These are phyloP conservation scores for Apiospora hydei DNA, from an alignment of 2,329 filamentous ascomycete species.

Conservation along the genomic window DNA sequence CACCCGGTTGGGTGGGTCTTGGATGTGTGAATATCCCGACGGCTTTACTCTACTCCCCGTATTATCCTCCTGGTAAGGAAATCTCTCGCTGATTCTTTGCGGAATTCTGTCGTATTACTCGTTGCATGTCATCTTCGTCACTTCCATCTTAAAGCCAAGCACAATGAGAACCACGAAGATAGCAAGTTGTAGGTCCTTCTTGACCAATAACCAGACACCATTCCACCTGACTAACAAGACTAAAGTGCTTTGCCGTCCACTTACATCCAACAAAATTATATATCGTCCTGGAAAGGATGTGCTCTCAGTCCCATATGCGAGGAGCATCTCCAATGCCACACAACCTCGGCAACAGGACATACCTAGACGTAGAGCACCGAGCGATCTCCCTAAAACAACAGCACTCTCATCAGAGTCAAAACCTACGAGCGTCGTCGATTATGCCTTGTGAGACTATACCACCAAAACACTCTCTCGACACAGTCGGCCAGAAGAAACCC, in stretches of 20 bases:
- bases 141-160: too few species aligned
- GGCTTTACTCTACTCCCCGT: not conserved
- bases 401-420: slow-evolving; percentile 26
- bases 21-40: slow-evolving; percentile 30
- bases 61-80: not conserved
- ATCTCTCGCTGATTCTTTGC: not conserved
- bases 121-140: not conserved
- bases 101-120: not conserved
- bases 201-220: too few species aligned
- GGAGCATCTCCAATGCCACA: not conserved
- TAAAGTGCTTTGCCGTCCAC: not conserved
- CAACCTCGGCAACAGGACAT: not conserved
- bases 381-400: not conserved
- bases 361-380: not conserved
- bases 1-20: slow-evolving; percentile 20
- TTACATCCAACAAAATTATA: not conserved
- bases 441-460: slow-evolving; percentile 35
- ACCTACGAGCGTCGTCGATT: slow-evolving; percentile 30
- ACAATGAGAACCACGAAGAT: not conserved
- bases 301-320: not conserved
- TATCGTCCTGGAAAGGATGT: not conserved
- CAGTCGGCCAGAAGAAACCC: too few species aligned
- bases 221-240: not conserved
- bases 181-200: not conserved
- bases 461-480: too few species aligned